phyloP scores from a whole-genome alignment of 1,139 yeast species.

The Sugiyamaella paludigena region DNA sequence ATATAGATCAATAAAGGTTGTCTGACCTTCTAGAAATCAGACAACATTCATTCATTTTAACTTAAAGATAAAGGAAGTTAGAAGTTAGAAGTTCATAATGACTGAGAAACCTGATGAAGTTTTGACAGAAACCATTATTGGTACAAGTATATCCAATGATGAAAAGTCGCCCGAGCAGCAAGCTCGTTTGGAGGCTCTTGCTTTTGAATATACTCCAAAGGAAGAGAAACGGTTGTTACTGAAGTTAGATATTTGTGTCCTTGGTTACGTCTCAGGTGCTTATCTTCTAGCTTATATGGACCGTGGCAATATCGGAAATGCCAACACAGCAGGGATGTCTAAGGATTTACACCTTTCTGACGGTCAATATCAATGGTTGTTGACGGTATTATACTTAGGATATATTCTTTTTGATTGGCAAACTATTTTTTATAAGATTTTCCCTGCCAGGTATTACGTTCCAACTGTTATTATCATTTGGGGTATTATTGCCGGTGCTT shows the following conservation, averaged over 20 bases:
- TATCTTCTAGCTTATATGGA: constrained; percentile 36
- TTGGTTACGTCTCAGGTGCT: constrained; percentile 14
- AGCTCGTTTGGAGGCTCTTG: constrained; percentile 13
- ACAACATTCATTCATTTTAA: too few species aligned
- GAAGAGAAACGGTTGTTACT: constrained; percentile 16
- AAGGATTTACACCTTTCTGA: constrained; percentile 47
- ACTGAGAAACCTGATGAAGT: too few species aligned
- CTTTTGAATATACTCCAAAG: constrained; percentile 16
- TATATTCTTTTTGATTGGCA: constrained; percentile 32
- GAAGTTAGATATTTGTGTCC: constrained; percentile 14
- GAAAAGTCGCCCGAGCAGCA: neutral
- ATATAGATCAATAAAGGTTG: too few species aligned
- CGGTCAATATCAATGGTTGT: constrained; percentile 38
- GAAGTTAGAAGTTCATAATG: too few species aligned
- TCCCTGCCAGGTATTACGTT: constrained; percentile 23
- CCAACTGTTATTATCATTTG: constrained; percentile 27
- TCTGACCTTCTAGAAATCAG: too few species aligned
- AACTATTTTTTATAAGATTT: constrained; percentile 22
- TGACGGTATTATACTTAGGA: constrained; percentile 30
- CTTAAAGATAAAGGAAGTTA: too few species aligned
- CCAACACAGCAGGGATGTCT: constrained; percentile 51
- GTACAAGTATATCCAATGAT: neutral
- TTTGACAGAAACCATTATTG: neutral
- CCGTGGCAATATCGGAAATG: constrained; percentile 47
- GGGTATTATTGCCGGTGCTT: constrained; percentile 25